Evolutionary conservation across 129 eudicot species (phyloP).

Genomic region (Centaurea solstitialis): DNA sequence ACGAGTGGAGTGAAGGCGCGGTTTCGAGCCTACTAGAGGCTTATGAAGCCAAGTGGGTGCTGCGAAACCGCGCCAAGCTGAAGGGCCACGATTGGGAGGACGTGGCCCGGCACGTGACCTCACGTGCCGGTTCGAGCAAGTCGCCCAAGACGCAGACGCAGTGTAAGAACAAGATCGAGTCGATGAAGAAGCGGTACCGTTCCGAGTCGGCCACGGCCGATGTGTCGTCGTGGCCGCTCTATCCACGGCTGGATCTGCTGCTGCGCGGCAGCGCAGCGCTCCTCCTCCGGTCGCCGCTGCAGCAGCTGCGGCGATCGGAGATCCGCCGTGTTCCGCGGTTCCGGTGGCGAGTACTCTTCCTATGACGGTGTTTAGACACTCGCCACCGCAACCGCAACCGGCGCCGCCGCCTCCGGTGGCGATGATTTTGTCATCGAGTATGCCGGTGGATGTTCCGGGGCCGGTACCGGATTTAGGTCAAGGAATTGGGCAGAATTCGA

Average conservation of each 20-base stretch:
- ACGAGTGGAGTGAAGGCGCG: constrained; percentile 99
- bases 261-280: constrained; percentile 84
- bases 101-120: constrained; percentile 76
- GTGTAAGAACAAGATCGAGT: constrained; percentile 96
- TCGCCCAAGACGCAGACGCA: constrained; percentile 87
- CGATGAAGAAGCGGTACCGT: constrained; percentile 94
- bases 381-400: constrained; percentile 20
- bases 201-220: constrained; percentile 82
- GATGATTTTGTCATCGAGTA: constrained; percentile 14
- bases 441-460: constrained; percentile 19
- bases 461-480: constrained; percentile 13
- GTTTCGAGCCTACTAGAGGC: constrained; percentile 80
- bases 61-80: constrained; percentile 80
- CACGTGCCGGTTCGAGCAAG: constrained; percentile 59
- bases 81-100: constrained; percentile 99
- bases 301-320: background rate
- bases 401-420: background rate
- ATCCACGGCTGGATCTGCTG: constrained; percentile 65
- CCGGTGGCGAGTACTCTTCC: constrained; percentile 25
- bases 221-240: constrained; percentile 88
- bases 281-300: constrained; percentile 1
- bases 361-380: constrained; percentile 31
- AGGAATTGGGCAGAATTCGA: constrained; percentile 50
- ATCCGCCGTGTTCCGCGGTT: constrained; percentile 10
- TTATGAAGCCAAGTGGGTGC: constrained; percentile 82